Evolutionary conservation across 805 yeast genomes (phyloP).

Genomic region (Metschnikowia bowlesiae): DNA sequence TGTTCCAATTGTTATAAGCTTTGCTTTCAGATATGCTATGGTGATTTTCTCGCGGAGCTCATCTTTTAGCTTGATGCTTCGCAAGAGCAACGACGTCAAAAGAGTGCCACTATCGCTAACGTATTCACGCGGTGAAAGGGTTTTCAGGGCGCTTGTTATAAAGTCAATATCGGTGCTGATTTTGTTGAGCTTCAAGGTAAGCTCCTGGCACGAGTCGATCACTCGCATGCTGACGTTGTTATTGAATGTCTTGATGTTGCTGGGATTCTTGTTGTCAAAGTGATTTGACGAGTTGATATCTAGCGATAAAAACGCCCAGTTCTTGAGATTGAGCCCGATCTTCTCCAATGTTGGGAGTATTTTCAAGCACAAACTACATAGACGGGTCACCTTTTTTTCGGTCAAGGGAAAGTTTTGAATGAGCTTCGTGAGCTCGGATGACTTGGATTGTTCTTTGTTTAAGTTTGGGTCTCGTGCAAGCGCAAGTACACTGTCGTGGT

Average conservation of each 20-base stretch:
- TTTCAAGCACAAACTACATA: slow-evolving; percentile 45
- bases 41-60: slow-evolving; percentile 49
- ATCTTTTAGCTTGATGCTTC: slow-evolving; percentile 48
- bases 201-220: slow-evolving; percentile 45
- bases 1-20: slow-evolving; percentile 58
- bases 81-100: slow-evolving; percentile 40
- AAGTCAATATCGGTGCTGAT: slow-evolving; percentile 45
- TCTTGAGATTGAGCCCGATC: slow-evolving; percentile 42
- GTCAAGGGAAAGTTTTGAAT: slow-evolving; percentile 42
- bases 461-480: slow-evolving; percentile 48
- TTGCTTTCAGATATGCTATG: slow-evolving; percentile 60
- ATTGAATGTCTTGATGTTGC: slow-evolving; percentile 38
- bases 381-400: slow-evolving; percentile 42
- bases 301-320: slow-evolving; percentile 54
- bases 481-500: slow-evolving; percentile 45
- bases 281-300: slow-evolving; percentile 45
- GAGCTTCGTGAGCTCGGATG: slow-evolving; percentile 35
- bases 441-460: slow-evolving; percentile 37
- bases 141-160: slow-evolving; percentile 40
- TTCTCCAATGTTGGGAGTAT: slow-evolving; percentile 49
- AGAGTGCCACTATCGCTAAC: slow-evolving; percentile 52
- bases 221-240: slow-evolving; percentile 53
- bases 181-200: slow-evolving; percentile 38
- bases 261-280: slow-evolving; percentile 20
- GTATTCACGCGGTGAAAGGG: slow-evolving; percentile 42